Conservation (phyloP, 306 rosid genomes). For the Cicer judaicum region DNA sequence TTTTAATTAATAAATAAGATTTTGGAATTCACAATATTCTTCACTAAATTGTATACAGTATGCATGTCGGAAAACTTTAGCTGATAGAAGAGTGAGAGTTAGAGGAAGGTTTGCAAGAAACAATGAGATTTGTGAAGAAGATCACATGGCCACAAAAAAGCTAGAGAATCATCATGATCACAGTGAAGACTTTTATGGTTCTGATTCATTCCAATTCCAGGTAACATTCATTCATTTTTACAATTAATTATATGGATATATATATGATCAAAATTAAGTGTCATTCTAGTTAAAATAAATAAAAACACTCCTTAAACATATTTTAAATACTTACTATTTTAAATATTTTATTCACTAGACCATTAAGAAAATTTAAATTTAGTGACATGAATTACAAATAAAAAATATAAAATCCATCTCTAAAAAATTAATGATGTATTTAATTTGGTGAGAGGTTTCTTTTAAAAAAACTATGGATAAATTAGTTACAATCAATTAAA, state of each 20-base stretch:
- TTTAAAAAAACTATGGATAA: too few species aligned
- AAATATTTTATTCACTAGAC: neutral
- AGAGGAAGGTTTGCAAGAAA: constrained; percentile 97
- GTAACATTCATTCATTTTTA: constrained; percentile 40
- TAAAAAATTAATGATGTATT: neutral
- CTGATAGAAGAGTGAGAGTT: constrained; percentile 89
- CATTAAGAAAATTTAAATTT: neutral
- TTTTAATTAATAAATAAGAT: neutral
- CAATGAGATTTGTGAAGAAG: constrained; percentile 59
- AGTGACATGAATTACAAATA: neutral
- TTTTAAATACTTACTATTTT: neutral
- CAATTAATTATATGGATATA: neutral
- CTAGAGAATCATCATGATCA: constrained; percentile 39
- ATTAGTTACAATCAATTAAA: too few species aligned
- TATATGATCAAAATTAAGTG: constrained; percentile 6
- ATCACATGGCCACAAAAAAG: constrained; percentile 45
- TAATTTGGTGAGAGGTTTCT: too few species aligned
- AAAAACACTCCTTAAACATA: neutral
- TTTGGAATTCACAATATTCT: neutral
- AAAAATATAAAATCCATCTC: neutral
- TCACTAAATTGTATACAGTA: constrained; percentile 54
- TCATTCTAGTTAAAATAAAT: neutral
- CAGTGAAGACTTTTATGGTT: constrained; percentile 47
- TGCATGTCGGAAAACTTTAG: constrained; percentile 95
- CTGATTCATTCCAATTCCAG: constrained; percentile 57